A percentile compares a stretch with the other conserved stretches of the same genome.
phyloP scores from a whole-genome alignment of 192 early-diverging fungal genomes.

The Backusella australiensis region DNA sequence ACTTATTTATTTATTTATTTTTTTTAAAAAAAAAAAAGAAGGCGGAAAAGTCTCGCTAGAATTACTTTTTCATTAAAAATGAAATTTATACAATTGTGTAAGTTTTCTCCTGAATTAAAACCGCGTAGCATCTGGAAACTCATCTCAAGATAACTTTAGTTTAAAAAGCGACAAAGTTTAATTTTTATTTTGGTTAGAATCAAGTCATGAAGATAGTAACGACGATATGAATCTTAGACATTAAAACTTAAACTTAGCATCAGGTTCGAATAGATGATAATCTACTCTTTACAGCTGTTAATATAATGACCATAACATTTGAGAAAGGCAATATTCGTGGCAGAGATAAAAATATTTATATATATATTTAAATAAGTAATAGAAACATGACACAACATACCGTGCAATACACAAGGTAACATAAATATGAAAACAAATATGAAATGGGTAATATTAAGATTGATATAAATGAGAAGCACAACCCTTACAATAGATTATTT shows the following conservation, averaged over 20 bases:
- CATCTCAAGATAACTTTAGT: neutral
- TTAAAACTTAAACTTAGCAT: neutral
- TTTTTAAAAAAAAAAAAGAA: neutral
- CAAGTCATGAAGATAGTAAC: neutral
- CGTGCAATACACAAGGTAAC: conserved; percentile 1
- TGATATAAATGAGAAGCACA: neutral
- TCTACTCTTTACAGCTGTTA: no score
- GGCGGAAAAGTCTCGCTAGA: neutral
- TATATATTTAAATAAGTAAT: neutral
- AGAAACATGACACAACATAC: conserved; percentile 1
- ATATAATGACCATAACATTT: neutral
- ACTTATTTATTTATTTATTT: neutral
- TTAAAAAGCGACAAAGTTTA: conserved; percentile 2
- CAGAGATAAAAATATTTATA: neutral
- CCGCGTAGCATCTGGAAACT: neutral
- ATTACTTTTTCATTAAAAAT: neutral
- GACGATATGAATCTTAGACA: neutral
- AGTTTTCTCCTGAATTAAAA: neutral
- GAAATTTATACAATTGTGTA: neutral
- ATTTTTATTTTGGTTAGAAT: neutral
- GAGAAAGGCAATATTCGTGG: neutral
- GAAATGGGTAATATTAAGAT: neutral
- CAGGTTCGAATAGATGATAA: no score
- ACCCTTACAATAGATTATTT: neutral
- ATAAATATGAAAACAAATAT: neutral